Evolutionary conservation across 2,329 filamentous ascomycete species (phyloP).

Genomic region (Pyricularia grisea): DNA sequence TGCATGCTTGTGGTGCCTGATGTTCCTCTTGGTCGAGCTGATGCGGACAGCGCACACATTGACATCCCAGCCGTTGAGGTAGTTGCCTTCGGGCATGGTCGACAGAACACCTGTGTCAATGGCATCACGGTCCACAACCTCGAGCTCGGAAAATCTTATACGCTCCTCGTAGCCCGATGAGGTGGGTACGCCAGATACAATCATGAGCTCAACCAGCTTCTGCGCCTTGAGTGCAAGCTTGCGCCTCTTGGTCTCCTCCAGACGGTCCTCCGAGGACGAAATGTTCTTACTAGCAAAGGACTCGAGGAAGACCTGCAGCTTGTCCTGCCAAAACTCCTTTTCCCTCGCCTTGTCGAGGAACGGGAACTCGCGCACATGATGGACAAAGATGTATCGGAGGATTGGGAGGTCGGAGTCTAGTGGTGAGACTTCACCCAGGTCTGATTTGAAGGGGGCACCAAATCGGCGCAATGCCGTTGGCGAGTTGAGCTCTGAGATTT

Average conservation of each 20-base stretch:
- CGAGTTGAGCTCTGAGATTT: conserved; percentile 88
- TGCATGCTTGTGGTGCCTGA: conserved; percentile 85
- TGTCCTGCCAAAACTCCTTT: conserved; percentile 99
- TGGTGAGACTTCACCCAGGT: conserved; percentile 85
- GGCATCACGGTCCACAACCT: conserved; percentile 87
- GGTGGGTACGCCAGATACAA: conserved; percentile 94
- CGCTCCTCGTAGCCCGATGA: conserved; percentile 96
- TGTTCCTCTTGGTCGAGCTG: conserved; percentile 71
- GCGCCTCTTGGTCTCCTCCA: conserved; percentile 90
- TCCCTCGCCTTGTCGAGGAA: conserved; percentile 94
- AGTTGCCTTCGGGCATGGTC: conserved; percentile 82
- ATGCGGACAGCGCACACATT: conserved; percentile 87
- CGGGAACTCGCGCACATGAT: conserved; percentile 95
- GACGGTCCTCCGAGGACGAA: conserved; percentile 87
- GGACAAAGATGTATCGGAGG: conserved; percentile 91
- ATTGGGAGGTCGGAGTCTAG: conserved; percentile 91
- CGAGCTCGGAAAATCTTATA: conserved; percentile 92
- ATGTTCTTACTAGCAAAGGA: conserved; percentile 97
- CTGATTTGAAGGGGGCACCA: conserved; percentile 88
- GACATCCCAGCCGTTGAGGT: conserved; percentile 92
- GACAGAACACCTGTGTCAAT: conserved; percentile 84
- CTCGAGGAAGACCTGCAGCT: conserved; percentile 90
- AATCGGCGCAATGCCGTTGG: conserved; percentile 92
- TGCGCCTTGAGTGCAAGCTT: conserved; percentile 90
- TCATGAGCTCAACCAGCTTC: conserved; percentile 97